phyloP scores from a whole-genome alignment of 2,329 filamentous ascomycete genomes.

The Fusarium mexicanum region DNA sequence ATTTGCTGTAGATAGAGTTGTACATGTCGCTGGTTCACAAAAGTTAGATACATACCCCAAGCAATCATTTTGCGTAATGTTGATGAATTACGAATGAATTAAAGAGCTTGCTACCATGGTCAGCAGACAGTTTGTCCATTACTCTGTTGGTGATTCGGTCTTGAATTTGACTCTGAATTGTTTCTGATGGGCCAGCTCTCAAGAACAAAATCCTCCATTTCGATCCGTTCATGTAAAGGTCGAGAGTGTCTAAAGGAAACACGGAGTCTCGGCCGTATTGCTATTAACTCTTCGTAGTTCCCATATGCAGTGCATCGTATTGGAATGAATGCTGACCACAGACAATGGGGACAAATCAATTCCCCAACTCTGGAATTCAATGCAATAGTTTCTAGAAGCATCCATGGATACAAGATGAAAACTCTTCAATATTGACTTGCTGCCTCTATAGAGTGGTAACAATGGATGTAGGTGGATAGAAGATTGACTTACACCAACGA shows the following conservation, averaged over 20 bases:
- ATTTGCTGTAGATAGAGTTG: slow-evolving; percentile 56
- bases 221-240: neutral
- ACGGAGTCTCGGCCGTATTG: neutral
- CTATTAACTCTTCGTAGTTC: neutral
- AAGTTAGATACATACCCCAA: neutral
- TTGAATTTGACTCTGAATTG: neutral
- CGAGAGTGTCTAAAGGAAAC: neutral
- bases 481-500: neutral
- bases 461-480: neutral
- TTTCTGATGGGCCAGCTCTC: neutral
- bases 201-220: neutral
- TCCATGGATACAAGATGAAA: neutral
- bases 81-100: slow-evolving; percentile 24
- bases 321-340: neutral
- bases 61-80: neutral
- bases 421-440: neutral
- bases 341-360: neutral
- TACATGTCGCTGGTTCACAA: neutral
- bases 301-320: neutral
- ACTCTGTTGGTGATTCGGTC: neutral
- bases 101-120: neutral
- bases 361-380: neutral
- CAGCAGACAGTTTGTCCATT: neutral
- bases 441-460: neutral
- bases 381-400: neutral